A percentile compares a stretch with the other conserved stretches of the same genome.
phyloP scores from a whole-genome alignment of 768 basidiomycete genomes.

The Cystobasidium ongulense region DNA sequence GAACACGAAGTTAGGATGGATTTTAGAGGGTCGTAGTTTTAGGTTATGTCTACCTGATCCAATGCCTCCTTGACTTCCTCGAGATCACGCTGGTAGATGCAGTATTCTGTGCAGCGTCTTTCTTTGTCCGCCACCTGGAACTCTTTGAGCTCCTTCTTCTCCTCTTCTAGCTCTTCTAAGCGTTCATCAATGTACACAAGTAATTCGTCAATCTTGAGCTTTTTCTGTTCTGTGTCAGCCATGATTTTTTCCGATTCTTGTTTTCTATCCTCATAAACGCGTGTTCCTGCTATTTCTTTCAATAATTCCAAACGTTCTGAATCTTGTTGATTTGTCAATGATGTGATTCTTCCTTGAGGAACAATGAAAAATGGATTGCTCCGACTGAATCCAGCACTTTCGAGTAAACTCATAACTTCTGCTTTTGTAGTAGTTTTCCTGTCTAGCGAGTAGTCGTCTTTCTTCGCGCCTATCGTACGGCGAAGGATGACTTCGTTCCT shows the following conservation, averaged over 20 bases:
- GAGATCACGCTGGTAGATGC: constrained; percentile 80
- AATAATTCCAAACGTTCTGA: constrained; percentile 84
- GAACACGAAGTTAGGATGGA: not conserved
- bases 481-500: constrained; percentile 78
- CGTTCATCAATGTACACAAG: constrained; percentile 85
- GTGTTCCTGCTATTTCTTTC: constrained; percentile 96
- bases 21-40: not conserved
- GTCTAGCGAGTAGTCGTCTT: constrained; percentile 96
- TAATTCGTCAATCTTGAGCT: constrained; percentile 79
- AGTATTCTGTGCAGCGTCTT: constrained; percentile 86
- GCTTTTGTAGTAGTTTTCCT: constrained; percentile 91
- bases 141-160: constrained; percentile 94
- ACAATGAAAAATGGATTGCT: constrained; percentile 99
- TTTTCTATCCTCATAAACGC: constrained; percentile 92
- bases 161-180: constrained; percentile 83
- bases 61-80: constrained; percentile 78
- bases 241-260: constrained; percentile 89
- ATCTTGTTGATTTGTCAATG: constrained; percentile 93
- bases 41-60: constrained; percentile 57
- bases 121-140: constrained; percentile 79
- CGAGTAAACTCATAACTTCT: constrained; percentile 93
- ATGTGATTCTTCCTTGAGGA: constrained; percentile 95
- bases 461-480: constrained; percentile 92
- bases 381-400: constrained; percentile 93
- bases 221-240: constrained; percentile 89